Base-by-base conservation (phyloP, 225 moss, liverwort and hornwort genomes). In the Polytrichum commune region DNA sequence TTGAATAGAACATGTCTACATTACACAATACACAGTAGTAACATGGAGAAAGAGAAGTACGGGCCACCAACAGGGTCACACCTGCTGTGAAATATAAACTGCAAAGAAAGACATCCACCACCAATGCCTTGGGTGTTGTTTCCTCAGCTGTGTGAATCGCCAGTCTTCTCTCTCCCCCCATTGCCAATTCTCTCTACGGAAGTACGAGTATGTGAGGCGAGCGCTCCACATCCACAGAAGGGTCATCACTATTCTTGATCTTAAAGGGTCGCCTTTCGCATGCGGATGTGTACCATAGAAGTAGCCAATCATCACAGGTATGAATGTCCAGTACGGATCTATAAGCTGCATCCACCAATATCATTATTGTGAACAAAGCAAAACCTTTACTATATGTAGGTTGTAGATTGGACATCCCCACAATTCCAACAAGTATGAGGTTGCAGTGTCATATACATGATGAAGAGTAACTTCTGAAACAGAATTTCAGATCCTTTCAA, bases 81-180 rank as follows among this genome's bases (percentile, higher is more conserved):
- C 89, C 76, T 93, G 91, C 72, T 98, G 98, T 27, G 89, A 80
- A 60, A 91, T 5, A 61, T 89, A 93, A 54, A 79, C 89, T 5
- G 69, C 63, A 69, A 95, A 91, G 78, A 98, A 93, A 33, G 92
- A 90, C 72, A 80, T 84, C 92, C 89, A 96, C 93, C 92, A 96
- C 93, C 93, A 96, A 35, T 90, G 81, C 54, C 63, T 73, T 13
- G 77, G 68, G 60, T 79, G 64, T 69, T 91, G 77, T 5, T 68
- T 78, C 60, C 91, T 86, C 24, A 83, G 64, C 24, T 78, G 85
- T 27, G 86, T 73, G 68, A 73, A 93, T 53, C 95, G 90, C 98
- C 98, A 98, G 65, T 98, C 98, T 71, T 98, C 98, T 27, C 86
- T 77, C 75, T 83, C 84, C 64, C 98, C 98, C 90, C 86, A 95